Base-by-base conservation (phyloP, 495 filamentous ascomycete species). In the Acidiella bohemica region DNA sequence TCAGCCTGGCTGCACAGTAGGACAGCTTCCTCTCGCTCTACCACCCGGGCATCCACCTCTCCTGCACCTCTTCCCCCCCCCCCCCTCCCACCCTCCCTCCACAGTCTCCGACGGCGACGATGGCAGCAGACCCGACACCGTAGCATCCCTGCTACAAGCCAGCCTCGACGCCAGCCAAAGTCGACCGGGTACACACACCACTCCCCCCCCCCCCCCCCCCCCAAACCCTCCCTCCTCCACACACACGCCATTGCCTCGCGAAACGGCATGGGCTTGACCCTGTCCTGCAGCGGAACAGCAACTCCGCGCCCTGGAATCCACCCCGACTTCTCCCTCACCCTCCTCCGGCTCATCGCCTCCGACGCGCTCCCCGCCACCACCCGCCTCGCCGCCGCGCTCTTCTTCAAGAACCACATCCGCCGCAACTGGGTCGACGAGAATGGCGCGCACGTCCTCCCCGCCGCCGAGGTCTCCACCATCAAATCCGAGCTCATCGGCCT, bases 331-430 rank as follows among this genome's bases (percentile, higher is more conserved):
- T 83, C 90, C n/a, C 63, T 94, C 38, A 68, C 73, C 37, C 73
- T 99, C 25, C 76, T 99, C 19, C 81, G 81, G 40, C 85, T 96
- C 54, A 85, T 92, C 36, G 83, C 82, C 16, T 71, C 76, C 46
- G 75, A 75, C 16, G 58, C 65, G 19, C 73, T 74, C 44, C 75
- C 80, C 7, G 59, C 65, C 35, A 85, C 83, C 51, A 84, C 77
- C 47, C 77, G 92, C 19, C 80, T 96, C 31, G 73, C 90, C n/a
- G 81, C 81, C 53, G 84, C 90, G 20, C 68, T 99, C 32, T 92
- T 77, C 65, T 96, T 99, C 71, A 99, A 99, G 65, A 99, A 99
- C 63, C 87, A 88, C 57, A 84, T 99, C 53, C 81, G 78, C 62
- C 71, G 80, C 49, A 90, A 84, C 67, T 42, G 18, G 30, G 46